Conservation (phyloP, 2,329 filamentous ascomycete species). For the Diaporthe australafricana region DNA sequence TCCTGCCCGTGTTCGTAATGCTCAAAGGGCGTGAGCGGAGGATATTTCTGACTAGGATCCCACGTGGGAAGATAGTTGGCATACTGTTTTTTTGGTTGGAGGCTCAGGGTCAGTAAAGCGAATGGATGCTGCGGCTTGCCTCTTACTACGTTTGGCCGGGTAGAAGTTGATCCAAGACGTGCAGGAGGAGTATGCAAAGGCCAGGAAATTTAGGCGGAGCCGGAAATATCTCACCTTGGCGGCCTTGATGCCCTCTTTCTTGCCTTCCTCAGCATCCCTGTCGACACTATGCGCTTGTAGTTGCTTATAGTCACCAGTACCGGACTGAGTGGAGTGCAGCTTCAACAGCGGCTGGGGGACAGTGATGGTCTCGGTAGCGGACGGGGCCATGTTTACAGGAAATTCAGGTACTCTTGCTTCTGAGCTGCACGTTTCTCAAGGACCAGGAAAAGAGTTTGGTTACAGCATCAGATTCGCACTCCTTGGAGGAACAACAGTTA, state of each 20-base stretch:
- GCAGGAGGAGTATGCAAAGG: not conserved
- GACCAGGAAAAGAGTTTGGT: not conserved
- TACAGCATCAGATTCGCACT: no score
- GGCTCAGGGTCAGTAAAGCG: not conserved
- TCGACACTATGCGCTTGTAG: conserved; percentile 36
- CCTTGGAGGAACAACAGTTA: not conserved
- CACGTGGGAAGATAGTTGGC: conserved; percentile 75
- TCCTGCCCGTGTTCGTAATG: conserved; percentile 78
- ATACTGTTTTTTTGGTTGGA: conserved; percentile 54
- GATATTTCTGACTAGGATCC: conserved; percentile 68
- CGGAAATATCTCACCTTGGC: conserved; percentile 38
- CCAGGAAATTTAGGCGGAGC: not conserved
- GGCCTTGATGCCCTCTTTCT: conserved; percentile 36
- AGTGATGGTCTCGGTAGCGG: conserved; percentile 47
- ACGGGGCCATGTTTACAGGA: conserved; percentile 48
- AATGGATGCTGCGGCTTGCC: not conserved
- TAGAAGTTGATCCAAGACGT: not conserved
- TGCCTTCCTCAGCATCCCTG: conserved; percentile 39
- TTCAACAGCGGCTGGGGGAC: conserved; percentile 41
- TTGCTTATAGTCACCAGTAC: conserved; percentile 43
- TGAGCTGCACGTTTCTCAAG: not conserved
- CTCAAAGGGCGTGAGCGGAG: conserved; percentile 73
- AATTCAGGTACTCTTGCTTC: conserved; percentile 57
- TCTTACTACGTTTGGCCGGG: not conserved
- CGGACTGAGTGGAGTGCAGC: conserved; percentile 55